Evolutionary conservation across 2,329 filamentous ascomycete species (phyloP), one percentile per base, ranked within the genome.

Genomic region (Diaporthe eres): DNA sequence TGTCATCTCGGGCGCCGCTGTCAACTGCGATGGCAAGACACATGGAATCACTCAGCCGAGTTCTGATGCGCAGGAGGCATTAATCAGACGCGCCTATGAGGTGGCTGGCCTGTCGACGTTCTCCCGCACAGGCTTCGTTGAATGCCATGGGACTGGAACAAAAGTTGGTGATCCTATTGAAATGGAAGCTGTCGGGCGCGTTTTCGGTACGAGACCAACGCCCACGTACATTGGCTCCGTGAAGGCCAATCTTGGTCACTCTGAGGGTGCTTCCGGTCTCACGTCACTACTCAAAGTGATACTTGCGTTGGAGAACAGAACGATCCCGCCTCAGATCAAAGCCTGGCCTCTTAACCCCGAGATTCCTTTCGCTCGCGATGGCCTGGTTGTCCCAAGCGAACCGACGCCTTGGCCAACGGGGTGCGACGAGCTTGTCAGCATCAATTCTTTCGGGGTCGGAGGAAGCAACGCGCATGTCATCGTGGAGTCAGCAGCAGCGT

Each of bases 1-100:
- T 0, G 81, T 88, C 1, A 84, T 88, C 34, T 79, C 83, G 0
- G 81, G 79, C 8, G 85, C 84, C 0, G 82, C 80, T 0, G 77
- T 79, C 19, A 87, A 87, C 75, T 79, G 78, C n/a, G 87, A 90
- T 77, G 89, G 89, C 8, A 84, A 81, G 3, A 84, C 83, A 0
- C 78, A 80, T 15, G 85, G 85, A 0, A 82, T 88, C 22, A 85
- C 85, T 0, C 80, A 83, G 49, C 88, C 88, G 0, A 87, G 78
- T 57, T 60, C 76, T 0, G 71, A 76, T 0, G 80, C 81, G 0
- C 86, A 87, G 42, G 81, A 79, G 28, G 67, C 65, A 2, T 72
- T 85, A 1, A 85, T 86, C 19, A 71, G 81, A 0, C 75, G 72
- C 39, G 81, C 81, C 0, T 85, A 86, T 71, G 44, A 68, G 3